A percentile compares a stretch with the other conserved stretches of the same genome.
These are phyloP conservation scores for Taiozyma onychis DNA, from an alignment of 1,139 yeast genomes.

Conservation along the genomic window DNA sequence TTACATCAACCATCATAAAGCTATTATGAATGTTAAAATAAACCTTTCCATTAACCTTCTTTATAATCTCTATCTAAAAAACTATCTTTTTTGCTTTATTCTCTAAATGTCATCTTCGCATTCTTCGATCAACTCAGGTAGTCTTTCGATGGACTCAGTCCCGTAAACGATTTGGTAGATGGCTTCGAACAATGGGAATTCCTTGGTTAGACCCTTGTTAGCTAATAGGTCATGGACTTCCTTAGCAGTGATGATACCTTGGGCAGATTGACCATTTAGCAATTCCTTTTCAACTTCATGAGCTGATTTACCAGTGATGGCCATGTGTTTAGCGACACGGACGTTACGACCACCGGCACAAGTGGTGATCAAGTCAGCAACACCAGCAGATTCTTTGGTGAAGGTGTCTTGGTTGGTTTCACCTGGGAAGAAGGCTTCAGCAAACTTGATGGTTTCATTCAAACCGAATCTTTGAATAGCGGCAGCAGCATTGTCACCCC, in stretches of 20 bases:
- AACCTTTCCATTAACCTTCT: neutral
- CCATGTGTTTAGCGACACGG: constrained; percentile 72
- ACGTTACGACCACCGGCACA: constrained; percentile 91
- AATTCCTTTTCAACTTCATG: constrained; percentile 71
- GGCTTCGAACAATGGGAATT: constrained; percentile 78
- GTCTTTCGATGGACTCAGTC: constrained; percentile 48
- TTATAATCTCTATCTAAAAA: neutral
- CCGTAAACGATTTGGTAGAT: constrained; percentile 74
- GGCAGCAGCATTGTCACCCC: constrained; percentile 94
- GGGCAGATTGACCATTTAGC: constrained; percentile 84
- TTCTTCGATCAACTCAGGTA: constrained; percentile 50
- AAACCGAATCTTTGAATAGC: constrained; percentile 89
- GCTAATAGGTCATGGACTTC: constrained; percentile 77
- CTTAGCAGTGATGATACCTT: constrained; percentile 75
- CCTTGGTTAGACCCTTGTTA: constrained; percentile 47
- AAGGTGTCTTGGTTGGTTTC: constrained; percentile 46
- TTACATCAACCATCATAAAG: too few species aligned
- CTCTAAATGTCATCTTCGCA: constrained; percentile 5
- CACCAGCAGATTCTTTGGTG: constrained; percentile 85
- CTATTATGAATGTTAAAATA: too few species aligned
- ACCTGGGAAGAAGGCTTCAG: constrained; percentile 54
- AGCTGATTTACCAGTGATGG: constrained; percentile 59
- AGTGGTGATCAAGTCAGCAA: constrained; percentile 86
- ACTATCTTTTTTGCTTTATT: neutral
- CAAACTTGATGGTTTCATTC: constrained; percentile 73